Percentiles rank a stretch among this genome's conserved stretches.
These are phyloP conservation scores for Kwoniella sp. DNA, from an alignment of 768 basidiomycete species.

Conservation along the genomic window DNA sequence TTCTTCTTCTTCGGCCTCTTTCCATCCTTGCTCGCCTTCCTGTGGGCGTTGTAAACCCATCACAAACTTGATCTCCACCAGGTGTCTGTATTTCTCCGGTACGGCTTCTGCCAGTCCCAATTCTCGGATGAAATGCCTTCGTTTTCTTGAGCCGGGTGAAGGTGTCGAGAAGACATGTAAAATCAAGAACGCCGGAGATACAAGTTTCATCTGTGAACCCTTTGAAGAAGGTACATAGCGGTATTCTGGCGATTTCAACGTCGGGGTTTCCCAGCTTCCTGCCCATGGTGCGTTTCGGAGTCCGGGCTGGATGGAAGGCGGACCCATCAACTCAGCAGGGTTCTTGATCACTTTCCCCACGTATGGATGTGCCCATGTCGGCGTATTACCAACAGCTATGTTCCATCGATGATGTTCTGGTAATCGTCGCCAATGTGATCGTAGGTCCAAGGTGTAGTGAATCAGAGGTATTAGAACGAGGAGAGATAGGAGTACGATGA, in stretches of 20 bases:
- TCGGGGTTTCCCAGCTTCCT: slow-evolving; percentile 5
- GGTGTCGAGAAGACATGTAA: slow-evolving; percentile 39
- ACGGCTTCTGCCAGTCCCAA: slow-evolving; percentile 11
- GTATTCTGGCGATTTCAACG: not conserved
- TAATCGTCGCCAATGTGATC: not conserved
- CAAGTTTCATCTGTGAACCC: not conserved
- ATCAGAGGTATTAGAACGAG: not conserved
- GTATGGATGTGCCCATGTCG: slow-evolving; percentile 8
- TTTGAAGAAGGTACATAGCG: not conserved
- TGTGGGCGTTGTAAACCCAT: slow-evolving; percentile 11
- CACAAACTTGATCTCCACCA: slow-evolving; percentile 37
- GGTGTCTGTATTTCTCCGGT: slow-evolving; percentile 23
- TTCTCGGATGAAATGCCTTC: slow-evolving; percentile 22
- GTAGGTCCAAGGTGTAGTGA: not conserved
- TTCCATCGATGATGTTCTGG: slow-evolving; percentile 12
- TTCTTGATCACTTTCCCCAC: slow-evolving; percentile 5
- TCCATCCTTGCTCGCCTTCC: not conserved
- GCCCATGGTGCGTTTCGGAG: slow-evolving; percentile 11
- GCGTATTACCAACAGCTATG: not conserved
- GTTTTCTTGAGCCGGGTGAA: slow-evolving; percentile 7
- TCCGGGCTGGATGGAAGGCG: not conserved
- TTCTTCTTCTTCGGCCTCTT: slow-evolving; percentile 19
- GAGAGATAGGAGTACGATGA: not conserved
- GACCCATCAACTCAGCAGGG: slow-evolving; percentile 8
- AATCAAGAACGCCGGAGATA: slow-evolving; percentile 16